Base-by-base conservation (phyloP, 495 filamentous ascomycete genomes). In the Penicillium lagena region DNA sequence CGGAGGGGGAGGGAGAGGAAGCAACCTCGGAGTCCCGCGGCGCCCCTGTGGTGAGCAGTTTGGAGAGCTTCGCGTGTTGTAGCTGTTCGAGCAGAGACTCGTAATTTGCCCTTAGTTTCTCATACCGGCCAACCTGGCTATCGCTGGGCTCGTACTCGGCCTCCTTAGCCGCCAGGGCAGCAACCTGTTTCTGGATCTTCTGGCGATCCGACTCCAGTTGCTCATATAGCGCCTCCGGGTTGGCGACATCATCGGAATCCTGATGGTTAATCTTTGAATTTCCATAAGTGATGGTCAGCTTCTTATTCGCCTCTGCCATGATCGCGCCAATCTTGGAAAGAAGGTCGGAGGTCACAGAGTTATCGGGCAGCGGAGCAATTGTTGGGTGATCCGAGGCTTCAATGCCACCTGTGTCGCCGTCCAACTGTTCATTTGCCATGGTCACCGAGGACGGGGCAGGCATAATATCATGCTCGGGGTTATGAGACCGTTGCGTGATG, bases 401-500 rank as follows among this genome's bases (percentile, higher is more conserved):
- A 14, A 52, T 51, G 9, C 42, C 52, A 38, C 45, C 39, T 9
- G 46, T 39, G 41, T 64, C 60, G 27, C 55, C 60, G 37, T 72
- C 68, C 13, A 61, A 27, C 6, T 70, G 65, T 8, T 73, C 68
- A 53, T 72, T 72, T 0, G 60, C 63, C 62, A 72, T 69, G 12
- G 66, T 68, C 7, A 71, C 57, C 8, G 69, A 70, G 6, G 71
- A 75, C 3, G 71, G 66, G 0, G 69, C 50, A 2, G 59, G 66
- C 11, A 64, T 68, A 27, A 64, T 60, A 7, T 68, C 62, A 39
- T 65, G 65, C 7, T 63, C 60, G 29, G 52, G 34, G 35, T 51
- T 45, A 7, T 66, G 59, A 12, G 56, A 54, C 29, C 59, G 59
- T 35, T 70, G 62, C 17, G 89, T 83, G 28, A 94, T 68, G 39